Evolutionary conservation across 2,329 filamentous ascomycete species (phyloP).

Genomic region (Lasiodiplodia theobromae): DNA sequence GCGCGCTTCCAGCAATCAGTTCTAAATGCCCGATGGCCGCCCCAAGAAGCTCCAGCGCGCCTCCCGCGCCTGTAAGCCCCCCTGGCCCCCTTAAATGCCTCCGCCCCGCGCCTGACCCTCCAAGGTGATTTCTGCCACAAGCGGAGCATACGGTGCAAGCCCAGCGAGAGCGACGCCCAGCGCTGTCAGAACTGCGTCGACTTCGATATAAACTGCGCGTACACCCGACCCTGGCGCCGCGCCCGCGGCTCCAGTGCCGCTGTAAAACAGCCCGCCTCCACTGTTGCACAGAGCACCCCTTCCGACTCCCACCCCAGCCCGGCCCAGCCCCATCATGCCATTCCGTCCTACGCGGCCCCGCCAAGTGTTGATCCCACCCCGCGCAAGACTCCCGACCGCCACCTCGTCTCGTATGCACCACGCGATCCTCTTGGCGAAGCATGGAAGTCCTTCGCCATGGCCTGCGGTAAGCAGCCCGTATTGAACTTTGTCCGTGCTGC

Average conservation of each 20-base stretch:
- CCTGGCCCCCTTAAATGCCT: background rate
- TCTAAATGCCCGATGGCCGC: constrained; percentile 37
- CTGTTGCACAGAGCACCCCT: constrained; percentile 10
- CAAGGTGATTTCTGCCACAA: constrained; percentile 59
- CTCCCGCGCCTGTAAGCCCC: constrained; percentile 41
- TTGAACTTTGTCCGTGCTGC: background rate
- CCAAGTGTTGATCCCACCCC: constrained; percentile 13
- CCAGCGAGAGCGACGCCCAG: constrained; percentile 43
- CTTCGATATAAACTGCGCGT: constrained; percentile 59
- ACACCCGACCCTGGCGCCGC: constrained; percentile 54
- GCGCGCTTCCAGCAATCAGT: constrained; percentile 3
- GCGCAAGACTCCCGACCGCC: constrained; percentile 25
- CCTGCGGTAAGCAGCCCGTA: constrained; percentile 36
- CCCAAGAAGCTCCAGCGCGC: constrained; percentile 46
- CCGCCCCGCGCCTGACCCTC: background rate
- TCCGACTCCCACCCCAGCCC: constrained; percentile 22
- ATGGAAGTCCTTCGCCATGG: constrained; percentile 52
- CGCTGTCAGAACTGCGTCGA: constrained; percentile 60
- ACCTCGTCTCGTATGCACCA: constrained; percentile 30
- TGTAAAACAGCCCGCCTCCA: constrained; percentile 4
- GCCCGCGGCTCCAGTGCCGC: constrained; percentile 12
- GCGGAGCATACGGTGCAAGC: constrained; percentile 55
- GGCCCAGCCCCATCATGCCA: background rate
- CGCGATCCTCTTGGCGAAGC: constrained; percentile 39
- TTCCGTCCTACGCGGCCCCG: background rate